Conservation (phyloP, 345 rosid genomes). For the Leavenworthia alabamica region DNA sequence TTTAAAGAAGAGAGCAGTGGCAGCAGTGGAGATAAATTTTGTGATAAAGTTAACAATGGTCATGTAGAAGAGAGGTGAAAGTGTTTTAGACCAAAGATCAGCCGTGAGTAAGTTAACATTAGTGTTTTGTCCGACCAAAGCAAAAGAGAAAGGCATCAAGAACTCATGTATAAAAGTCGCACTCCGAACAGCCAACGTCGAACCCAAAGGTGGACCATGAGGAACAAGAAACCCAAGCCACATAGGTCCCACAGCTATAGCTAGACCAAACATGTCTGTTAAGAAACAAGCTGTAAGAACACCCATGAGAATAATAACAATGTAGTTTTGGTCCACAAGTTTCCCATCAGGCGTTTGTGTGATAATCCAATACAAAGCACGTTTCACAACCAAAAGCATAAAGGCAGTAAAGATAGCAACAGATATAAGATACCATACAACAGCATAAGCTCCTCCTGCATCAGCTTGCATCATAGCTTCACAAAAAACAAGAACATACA, state of each 20-base stretch:
- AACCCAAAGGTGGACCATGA: slow-evolving; percentile 61
- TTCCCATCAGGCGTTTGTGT: slow-evolving; percentile 46
- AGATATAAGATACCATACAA: slow-evolving; percentile 34
- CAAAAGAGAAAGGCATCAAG: slow-evolving; percentile 54
- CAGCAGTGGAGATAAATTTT: slow-evolving; percentile 33
- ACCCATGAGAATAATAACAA: slow-evolving; percentile 40
- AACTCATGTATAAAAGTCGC: slow-evolving; percentile 53
- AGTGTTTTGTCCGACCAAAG: slow-evolving; percentile 43
- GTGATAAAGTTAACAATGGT: slow-evolving; percentile 31
- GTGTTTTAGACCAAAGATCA: slow-evolving; percentile 31
- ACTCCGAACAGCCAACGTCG: slow-evolving; percentile 43
- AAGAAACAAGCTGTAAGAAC: slow-evolving; percentile 46
- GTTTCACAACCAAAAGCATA: slow-evolving; percentile 24
- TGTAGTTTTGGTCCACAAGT: slow-evolving; percentile 41
- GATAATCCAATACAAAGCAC: slow-evolving; percentile 40
- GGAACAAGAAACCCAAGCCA: slow-evolving; percentile 60
- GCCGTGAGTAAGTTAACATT: slow-evolving; percentile 36
- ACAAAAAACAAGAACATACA: slow-evolving; percentile 23
- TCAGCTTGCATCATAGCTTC: slow-evolving; percentile 44
- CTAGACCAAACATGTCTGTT: slow-evolving; percentile 62
- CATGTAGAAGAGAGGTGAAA: slow-evolving; percentile 45
- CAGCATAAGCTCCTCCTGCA: background rate
- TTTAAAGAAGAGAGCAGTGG: slow-evolving; percentile 28
- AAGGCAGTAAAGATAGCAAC: slow-evolving; percentile 11
- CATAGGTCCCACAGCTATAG: slow-evolving; percentile 51